Evolutionary conservation across 2,329 filamentous ascomycete genomes (phyloP), one percentile per base, ranked within the genome.

Genomic region (Aureobasidium lini): DNA sequence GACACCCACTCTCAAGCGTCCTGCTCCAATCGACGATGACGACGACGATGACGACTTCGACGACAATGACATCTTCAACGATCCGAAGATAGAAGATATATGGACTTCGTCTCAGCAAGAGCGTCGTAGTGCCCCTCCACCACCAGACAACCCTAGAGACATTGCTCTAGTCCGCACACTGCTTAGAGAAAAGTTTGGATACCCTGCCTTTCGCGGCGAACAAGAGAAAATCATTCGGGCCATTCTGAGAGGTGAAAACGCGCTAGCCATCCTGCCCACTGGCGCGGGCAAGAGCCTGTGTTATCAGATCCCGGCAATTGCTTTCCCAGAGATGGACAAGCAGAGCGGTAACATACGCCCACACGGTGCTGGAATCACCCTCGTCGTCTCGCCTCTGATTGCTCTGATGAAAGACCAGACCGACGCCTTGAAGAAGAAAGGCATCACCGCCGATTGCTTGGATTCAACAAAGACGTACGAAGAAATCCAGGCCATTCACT

Each of bases 341-440:
- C 69, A 75, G 48, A 75, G 77, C 54, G 64, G 66, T 23, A 61
- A 65, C 13, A 54, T 65, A 57, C 64, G 64, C 0, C 54, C 66
- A 0, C 68, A 67, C 2, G 72, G 75, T 16, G 68, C 72, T 10
- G 83, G 80, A 6, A 76, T 83, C 62, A 83, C 80, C 1, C 74
- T 84, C 6, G 79, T 84, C 2, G 79, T 83, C 1, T 84, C 79
- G 0, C 81, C 81, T 0, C 68, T 84, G 3, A 80, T 84, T 54
- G 80, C 80, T 1, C 65, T 84, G 57, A 84, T 84, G 81, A 84
- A 84, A 65, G 81, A 84, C 62, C 82, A 85, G 63, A 80, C 83
- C 0, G 81, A 84, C 63, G 77, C 78, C 1, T 71, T 85, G 18
- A 71, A 75, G 48, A 72, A 72, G 9, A 74, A 76, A 31, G 77